phyloP scores from a whole-genome alignment of 176 grass and related monocot species.

The Urochloa ruziziensis region DNA sequence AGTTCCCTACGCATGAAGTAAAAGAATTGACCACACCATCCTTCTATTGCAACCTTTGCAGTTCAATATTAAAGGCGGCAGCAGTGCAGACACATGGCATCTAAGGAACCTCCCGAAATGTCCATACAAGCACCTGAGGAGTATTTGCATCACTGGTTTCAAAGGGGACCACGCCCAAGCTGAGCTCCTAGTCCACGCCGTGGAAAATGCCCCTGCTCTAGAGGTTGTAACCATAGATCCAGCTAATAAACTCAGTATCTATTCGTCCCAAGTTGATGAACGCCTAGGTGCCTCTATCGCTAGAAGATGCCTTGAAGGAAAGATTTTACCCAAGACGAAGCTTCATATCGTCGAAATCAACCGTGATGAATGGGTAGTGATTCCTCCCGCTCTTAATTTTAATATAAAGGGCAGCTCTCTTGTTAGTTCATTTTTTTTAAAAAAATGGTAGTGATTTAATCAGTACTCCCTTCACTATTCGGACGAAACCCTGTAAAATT shows the following conservation, averaged over 20 bases:
- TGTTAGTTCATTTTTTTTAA: too few relatives aligned
- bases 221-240: constrained; percentile 6
- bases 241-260: not conserved
- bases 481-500: too few relatives aligned
- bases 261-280: not conserved
- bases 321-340: constrained; percentile 7
- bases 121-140: not conserved
- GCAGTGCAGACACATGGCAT: not conserved
- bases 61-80: not conserved
- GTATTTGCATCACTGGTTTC: not conserved
- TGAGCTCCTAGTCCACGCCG: not conserved
- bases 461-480: too few relatives aligned
- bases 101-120: not conserved
- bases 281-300: not conserved
- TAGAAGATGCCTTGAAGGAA: not conserved
- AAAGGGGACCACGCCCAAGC: not conserved
- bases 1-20: not conserved
- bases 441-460: too few relatives aligned
- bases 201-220: not conserved
- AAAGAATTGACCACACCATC: not conserved
- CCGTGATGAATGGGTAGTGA: not conserved
- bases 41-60: not conserved
- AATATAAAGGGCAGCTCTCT: not conserved
- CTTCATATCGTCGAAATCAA: not conserved
- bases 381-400: too few relatives aligned